phyloP scores from a whole-genome alignment of 441 rosid species.

The Flueggea neowawraea region DNA sequence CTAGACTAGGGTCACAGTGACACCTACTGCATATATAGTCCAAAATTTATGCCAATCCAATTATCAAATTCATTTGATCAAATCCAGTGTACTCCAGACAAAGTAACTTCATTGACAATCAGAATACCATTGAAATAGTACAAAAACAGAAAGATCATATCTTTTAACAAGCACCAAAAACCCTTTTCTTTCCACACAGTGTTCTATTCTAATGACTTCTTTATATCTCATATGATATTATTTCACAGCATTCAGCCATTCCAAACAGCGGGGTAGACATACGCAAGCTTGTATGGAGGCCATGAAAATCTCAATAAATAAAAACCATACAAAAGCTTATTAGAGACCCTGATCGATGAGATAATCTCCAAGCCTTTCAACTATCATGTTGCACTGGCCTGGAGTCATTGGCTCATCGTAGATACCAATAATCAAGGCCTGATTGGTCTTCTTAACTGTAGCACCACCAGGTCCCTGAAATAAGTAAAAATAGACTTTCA shows the following conservation, averaged over 20 bases:
- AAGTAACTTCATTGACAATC: constrained; percentile 24
- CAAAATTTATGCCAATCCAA: constrained; percentile 14
- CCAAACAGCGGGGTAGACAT: constrained; percentile 14
- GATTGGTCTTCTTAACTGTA: constrained; percentile 63
- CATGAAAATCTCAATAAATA: constrained; percentile 31
- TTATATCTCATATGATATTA: constrained; percentile 21
- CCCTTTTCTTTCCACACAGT: constrained; percentile 27
- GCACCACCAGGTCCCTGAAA: constrained; percentile 77
- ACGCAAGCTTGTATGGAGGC: constrained; percentile 24
- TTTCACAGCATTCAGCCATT: constrained; percentile 24
- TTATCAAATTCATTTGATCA: constrained; percentile 23
- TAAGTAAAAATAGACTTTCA: constrained; percentile 4
- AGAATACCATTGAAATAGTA: constrained; percentile 23
- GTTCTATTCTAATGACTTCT: constrained; percentile 14
- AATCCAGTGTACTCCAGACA: constrained; percentile 14
- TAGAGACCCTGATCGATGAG: constrained; percentile 73
- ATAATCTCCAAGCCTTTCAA: constrained; percentile 84
- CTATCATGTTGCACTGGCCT: constrained; percentile 80
- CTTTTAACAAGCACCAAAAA: constrained; percentile 36
- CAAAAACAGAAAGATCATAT: constrained; percentile 19
- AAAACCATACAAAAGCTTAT: constrained; percentile 15
- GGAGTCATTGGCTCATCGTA: constrained; percentile 79
- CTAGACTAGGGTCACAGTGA: too few relatives aligned
- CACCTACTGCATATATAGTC: too few relatives aligned
- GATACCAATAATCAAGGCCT: constrained; percentile 57